Evolutionary conservation across 2,329 filamentous ascomycete genomes (phyloP).

Genomic region (Botryotinia globosa): DNA sequence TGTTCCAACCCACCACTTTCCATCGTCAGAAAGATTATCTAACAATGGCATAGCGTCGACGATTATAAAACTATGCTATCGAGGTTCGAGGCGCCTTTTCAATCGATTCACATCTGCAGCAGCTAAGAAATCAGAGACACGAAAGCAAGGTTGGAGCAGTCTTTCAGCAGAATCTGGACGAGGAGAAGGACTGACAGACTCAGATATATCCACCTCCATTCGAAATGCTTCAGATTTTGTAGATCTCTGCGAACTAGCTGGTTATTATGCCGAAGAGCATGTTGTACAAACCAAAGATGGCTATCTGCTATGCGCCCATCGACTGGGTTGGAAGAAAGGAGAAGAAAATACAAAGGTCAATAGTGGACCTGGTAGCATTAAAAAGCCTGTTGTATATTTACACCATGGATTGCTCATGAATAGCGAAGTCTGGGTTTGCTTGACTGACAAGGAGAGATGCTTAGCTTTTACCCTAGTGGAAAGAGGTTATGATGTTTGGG

Average conservation of each 20-base stretch:
- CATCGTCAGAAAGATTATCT: background rate
- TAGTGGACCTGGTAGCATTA: constrained; percentile 59
- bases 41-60: constrained; percentile 58
- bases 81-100: constrained; percentile 77
- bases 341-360: constrained; percentile 82
- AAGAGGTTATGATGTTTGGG: constrained; percentile 93
- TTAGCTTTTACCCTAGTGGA: constrained; percentile 88
- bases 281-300: constrained; percentile 93
- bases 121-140: constrained; percentile 63
- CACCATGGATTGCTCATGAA: constrained; percentile 98
- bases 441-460: constrained; percentile 81
- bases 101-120: constrained; percentile 72
- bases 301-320: constrained; percentile 85
- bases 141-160: constrained; percentile 61
- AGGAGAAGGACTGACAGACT: constrained; percentile 2
- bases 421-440: constrained; percentile 95
- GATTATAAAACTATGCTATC: constrained; percentile 79
- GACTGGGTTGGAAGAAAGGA: constrained; percentile 77
- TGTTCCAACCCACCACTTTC: constrained; percentile 37
- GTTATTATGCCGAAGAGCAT: constrained; percentile 94
- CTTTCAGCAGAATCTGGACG: constrained; percentile 59
- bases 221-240: constrained; percentile 88
- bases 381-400: constrained; percentile 86
- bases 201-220: constrained; percentile 70
- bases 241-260: constrained; percentile 87